Base-by-base conservation (phyloP, 495 filamentous ascomycete genomes). In the Parathielavia hyrcaniae region DNA sequence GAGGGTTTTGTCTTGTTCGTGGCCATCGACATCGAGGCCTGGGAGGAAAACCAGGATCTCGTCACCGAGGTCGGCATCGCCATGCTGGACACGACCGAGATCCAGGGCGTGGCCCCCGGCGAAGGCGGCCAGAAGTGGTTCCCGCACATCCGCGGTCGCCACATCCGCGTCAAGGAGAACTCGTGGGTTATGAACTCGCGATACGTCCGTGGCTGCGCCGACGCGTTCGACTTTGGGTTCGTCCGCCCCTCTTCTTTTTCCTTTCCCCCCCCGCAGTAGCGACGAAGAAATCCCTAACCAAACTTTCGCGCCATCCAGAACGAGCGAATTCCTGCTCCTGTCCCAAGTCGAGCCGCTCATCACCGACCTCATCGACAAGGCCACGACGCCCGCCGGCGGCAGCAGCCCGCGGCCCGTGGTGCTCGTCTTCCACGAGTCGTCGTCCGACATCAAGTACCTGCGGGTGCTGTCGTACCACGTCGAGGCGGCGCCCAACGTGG, bases 51-150 rank as follows among this genome's bases (percentile, higher is more conserved):
- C 53, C 75, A 78, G 5, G 71, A 73, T 46, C 64, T 78, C 2
- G 74, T 97, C 58, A 95, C 90, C 5, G 93, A 98, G 67, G 77
- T 98, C 53, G 93, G 93, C 36, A 77, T 98, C 48, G 85, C 89
- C 10, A 83, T 80, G 11, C 81, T 98, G 20, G 93, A 98, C 71
- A 90, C 86, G 4, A 60, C 71, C 11, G 80, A 87, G 22, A 64
- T 73, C 10, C 57, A 71, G 80, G 35, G 61, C 62, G 17, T 83
- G 23, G 62, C 81, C 4, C 88, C 88, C 20, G 86, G 87, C 12
- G 60, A 76, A 12, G 65, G 70, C 36, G 86, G 83, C 5, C 58
- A 71, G 45, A 75, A 83, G 57, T 91, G 91, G 92, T 74, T 79
- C 11, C 62, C 72, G 1, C 66, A 76, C 23, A 85, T 97, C 59